Evolutionary conservation across 371 early-diverging fungal genomes (phyloP).

Genomic region (Mucor racemosus): DNA sequence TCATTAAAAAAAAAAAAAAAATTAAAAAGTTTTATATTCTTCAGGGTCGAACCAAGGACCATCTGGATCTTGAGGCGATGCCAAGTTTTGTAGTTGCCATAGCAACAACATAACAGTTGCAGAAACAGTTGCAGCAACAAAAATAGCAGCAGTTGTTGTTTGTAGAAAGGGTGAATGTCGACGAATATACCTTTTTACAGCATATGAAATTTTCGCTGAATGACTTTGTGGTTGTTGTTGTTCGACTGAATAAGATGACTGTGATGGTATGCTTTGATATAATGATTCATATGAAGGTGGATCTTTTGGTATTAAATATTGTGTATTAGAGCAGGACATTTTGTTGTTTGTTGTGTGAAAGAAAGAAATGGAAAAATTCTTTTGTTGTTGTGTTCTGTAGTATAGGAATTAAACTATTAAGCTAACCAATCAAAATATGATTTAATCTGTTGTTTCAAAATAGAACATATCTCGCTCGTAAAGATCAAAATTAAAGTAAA

Average conservation of each 20-base stretch:
- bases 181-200: slow-evolving; percentile 28
- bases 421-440: neutral
- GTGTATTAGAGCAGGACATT: slow-evolving; percentile 25
- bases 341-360: neutral
- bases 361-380: slow-evolving; percentile 10
- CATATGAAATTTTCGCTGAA: slow-evolving; percentile 21
- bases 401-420: neutral
- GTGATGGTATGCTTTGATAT: slow-evolving; percentile 36
- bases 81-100: slow-evolving; percentile 52
- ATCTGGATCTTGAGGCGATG: slow-evolving; percentile 42
- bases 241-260: slow-evolving; percentile 17
- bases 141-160: slow-evolving; percentile 41
- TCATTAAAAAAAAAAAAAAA: neutral
- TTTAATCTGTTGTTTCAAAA: neutral
- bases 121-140: slow-evolving; percentile 52
- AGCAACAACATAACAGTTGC: slow-evolving; percentile 47
- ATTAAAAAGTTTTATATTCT: slow-evolving; percentile 7
- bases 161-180: slow-evolving; percentile 42
- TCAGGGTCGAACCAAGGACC: slow-evolving; percentile 46
- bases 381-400: neutral
- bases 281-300: slow-evolving; percentile 51
- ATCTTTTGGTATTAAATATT: slow-evolving; percentile 42
- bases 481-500: slow-evolving; percentile 7
- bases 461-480: neutral
- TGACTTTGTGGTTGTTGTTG: slow-evolving; percentile 11